Conservation (phyloP, 2,329 filamentous ascomycete genomes). For the Monosporascus sp. region DNA sequence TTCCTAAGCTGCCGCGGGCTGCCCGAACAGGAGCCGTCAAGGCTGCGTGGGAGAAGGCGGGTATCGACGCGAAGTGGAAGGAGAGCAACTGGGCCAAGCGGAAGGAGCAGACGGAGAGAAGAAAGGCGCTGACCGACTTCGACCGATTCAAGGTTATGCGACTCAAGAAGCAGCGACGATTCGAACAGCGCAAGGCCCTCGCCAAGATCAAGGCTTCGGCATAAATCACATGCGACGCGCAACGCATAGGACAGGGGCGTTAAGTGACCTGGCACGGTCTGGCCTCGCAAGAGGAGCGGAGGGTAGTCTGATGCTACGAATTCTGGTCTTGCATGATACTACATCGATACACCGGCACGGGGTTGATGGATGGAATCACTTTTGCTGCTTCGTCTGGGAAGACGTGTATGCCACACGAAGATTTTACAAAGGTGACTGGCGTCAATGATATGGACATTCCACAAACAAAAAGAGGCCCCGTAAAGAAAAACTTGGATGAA, state of each 20-base stretch:
- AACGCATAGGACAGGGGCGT: constrained; percentile 12
- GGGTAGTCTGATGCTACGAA: constrained; percentile 16
- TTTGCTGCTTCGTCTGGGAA: constrained; percentile 46
- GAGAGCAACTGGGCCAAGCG: constrained; percentile 93
- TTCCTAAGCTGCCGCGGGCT: constrained; percentile 79
- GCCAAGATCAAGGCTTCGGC: constrained; percentile 85
- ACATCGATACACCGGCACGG: constrained; percentile 42
- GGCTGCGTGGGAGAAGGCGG: constrained; percentile 84
- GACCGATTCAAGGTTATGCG: constrained; percentile 99
- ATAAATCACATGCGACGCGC: constrained; percentile 40
- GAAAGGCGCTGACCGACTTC: constrained; percentile 92
- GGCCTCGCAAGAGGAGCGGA: constrained; percentile 11
- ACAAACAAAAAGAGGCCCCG: background rate
- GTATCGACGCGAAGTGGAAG: constrained; percentile 91
- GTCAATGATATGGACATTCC: constrained; percentile 61
- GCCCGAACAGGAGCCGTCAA: constrained; percentile 77
- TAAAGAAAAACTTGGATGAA: background rate
- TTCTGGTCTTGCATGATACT: constrained; percentile 39
- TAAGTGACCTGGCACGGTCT: constrained; percentile 33
- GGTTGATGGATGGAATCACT: constrained; percentile 53
- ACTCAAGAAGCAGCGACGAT: constrained; percentile 98
- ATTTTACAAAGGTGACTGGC: constrained; percentile 48
- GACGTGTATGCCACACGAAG: constrained; percentile 61
- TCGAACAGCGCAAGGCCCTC: constrained; percentile 94
- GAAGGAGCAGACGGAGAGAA: constrained; percentile 76